phyloP scores from a whole-genome alignment of 176 grass and related monocot genomes.

The Hordeum marinum region DNA sequence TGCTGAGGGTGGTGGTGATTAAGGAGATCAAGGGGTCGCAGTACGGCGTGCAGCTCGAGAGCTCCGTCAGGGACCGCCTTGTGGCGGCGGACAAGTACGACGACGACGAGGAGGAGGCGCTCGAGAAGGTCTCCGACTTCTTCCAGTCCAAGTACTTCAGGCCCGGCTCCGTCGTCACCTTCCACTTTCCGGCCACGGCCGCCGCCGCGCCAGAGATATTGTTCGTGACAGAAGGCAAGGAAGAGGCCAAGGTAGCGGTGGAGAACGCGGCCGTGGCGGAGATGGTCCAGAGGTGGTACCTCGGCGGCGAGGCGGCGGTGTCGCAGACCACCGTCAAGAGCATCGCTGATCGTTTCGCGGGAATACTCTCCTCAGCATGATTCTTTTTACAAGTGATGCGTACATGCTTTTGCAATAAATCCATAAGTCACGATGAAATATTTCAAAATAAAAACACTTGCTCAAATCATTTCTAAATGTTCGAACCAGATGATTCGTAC shows the following conservation, averaged over 20 bases:
- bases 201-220: slow-evolving; percentile 42
- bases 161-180: slow-evolving; percentile 51
- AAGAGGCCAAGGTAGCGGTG: slow-evolving; percentile 40
- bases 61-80: slow-evolving; percentile 65
- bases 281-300: slow-evolving; percentile 83
- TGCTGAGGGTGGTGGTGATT: slow-evolving; percentile 67
- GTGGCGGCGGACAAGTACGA: slow-evolving; percentile 56
- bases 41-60: slow-evolving; percentile 91
- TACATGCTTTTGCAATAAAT: background rate
- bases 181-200: slow-evolving; percentile 35
- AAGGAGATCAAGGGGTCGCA: slow-evolving; percentile 94
- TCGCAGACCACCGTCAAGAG: slow-evolving; percentile 57
- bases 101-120: slow-evolving; percentile 69
- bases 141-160: slow-evolving; percentile 85
- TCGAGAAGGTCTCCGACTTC: slow-evolving; percentile 62
- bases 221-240: slow-evolving; percentile 64
- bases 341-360: slow-evolving; percentile 38
- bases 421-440: background rate
- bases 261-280: slow-evolving; percentile 51
- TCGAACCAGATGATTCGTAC: too few species aligned
- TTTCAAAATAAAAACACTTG: background rate
- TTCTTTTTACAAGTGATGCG: background rate
- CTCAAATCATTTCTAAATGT: too few species aligned
- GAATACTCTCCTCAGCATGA: slow-evolving; percentile 33
- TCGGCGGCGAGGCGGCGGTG: slow-evolving; percentile 53